Evolutionary conservation across 108 stramenopile species (phyloP), one percentile per base, ranked within the genome.

Genomic region (Aurantiochytrium sp.): DNA sequence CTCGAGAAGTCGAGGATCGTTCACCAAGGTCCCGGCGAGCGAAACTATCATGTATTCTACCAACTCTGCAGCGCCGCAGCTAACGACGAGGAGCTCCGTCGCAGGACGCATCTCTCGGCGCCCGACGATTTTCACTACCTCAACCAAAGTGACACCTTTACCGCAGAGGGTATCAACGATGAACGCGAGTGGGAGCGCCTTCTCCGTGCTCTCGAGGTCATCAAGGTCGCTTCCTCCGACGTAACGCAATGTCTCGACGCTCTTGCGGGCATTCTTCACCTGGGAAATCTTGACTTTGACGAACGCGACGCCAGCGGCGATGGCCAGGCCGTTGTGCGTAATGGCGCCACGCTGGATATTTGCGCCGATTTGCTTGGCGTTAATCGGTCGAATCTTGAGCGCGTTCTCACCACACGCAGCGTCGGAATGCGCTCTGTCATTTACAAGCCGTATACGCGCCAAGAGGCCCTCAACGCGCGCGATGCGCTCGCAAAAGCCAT

Each of bases 401-500:
- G 93, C 29, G 96, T 96, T 23, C 91, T 99, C 73, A 97, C 96
- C 8, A 93, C 96, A 58, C 93, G 94, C 55, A 90, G 96, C 57
- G 94, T 98, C 72, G 60, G 42, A 16, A 88, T 89, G 58, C 73
- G 89, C 4, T 89, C 44, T 0, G 58, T 47, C 1, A 87, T 88
- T 14, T 29, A 45, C 44, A 93, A 96, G 57, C 96, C 97, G 4
- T 93, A 97, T 87, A 90, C 93, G 5, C 91, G 93, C 18, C 96
- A 97, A 45, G 94, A 94, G 90, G 97, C 98, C 4, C 23, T 47
- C 6, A 96, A 97, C 88, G 97, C 98, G 0, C 93, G 97, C 5
- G 98, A 98, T 92, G 98, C 98, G 5, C 92, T 99, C 18, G 95
- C 97, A 19, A 99, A 98, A 93, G 97, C 97, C 21, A 92, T 99